Evolutionary conservation across 495 filamentous ascomycete genomes (phyloP), one percentile per base, ranked within the genome.

Genomic region (Daldinia bambusicola): DNA sequence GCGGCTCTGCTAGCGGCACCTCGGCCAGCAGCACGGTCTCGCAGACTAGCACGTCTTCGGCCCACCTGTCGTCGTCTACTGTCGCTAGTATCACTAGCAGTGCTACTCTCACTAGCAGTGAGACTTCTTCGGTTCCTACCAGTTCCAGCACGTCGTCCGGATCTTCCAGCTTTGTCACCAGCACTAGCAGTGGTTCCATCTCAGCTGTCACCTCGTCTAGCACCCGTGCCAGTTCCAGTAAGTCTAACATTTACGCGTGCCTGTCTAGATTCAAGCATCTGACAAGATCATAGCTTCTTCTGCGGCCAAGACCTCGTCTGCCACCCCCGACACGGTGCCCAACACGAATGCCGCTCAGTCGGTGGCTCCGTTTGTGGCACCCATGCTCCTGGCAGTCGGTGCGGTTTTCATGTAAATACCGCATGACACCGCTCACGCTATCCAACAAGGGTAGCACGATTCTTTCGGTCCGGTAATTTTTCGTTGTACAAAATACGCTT

Each of bases 341-440:
- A 69, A 76, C 67, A 72, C 67, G 59, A 76, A 73, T 51, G 73
- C 67, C 41, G 75, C 74, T 69, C 60, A 61, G 66, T 67, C 69
- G 34, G 63, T 66, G 20, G 70, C 74, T 63, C 71, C 75, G 59
- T 59, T 77, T 61, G 69, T 71, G 64, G 72, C 70, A 0, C 70
- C 73, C 4, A 38, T 77, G 65, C 68, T 77, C 32, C 66, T 75
- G 22, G 41, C 71, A 18, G 56, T 77, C 32, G 75, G 70, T 18
- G 70, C 69, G n/a, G 68, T 63, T 36, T 64, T 77, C 50, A 53
- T 76, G 26, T 77, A 76, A 67, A 38, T 48, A 18, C n/a, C n/a
- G n/a, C 36, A 14, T 50, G 5, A 34, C 38, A 52, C 1, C 59
- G 50, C 22, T 50, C 18, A 45, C 20, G 45, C 16, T 26, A 4